Evolutionary conservation across 768 basidiomycete genomes (phyloP), one percentile per base, ranked within the genome.

Genomic region (Tricholoma sp.): DNA sequence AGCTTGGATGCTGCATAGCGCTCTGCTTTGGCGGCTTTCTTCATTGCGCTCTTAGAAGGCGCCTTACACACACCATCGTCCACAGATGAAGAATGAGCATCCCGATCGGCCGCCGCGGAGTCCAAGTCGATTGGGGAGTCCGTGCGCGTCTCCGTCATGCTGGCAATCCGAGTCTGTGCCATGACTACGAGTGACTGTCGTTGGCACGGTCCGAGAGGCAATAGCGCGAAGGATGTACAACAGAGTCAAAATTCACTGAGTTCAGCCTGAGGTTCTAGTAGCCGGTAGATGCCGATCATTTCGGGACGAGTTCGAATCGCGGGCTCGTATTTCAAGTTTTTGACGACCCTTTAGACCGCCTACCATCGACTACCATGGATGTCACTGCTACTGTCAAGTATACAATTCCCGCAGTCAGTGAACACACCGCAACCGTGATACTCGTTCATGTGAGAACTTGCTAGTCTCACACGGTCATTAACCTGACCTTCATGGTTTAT

Each of bases 371-470:
- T 32, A 57, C 51, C 52, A 75, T 78, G 72, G 69, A 73, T 57
- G 61, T 68, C 45, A 59, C 69, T 52, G 57, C 69, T 37, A 62
- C 66, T 47, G 74, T 86, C 53, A 79, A 80, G 63, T 79, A 68
- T 68, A 74, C 78, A 29, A 75, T 88, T 29, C 74, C 80, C 35
- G 76, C 90, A 10, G 66, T 74, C 41, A 65, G 74, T 37, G 83
- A 80, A 61, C 94, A 96, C 71, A 86, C 89, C 7, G 90, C 91
- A 7, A 94, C 91, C 0, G 83, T 96, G 61, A 88, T 96, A 65
- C 93, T 96, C 69, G 73, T 93, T 39, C 94, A 97, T 79, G 93
- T 93, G 69, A 64, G 88, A 50, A 50, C 2, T 31, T 54, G 46
- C 57, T 50, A 56, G 50, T 21, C 49, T 62, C 31, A 35, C 12